Evolutionary conservation across 495 filamentous ascomycete genomes (phyloP).

Genomic region (Polyplosphaeria fusca): DNA sequence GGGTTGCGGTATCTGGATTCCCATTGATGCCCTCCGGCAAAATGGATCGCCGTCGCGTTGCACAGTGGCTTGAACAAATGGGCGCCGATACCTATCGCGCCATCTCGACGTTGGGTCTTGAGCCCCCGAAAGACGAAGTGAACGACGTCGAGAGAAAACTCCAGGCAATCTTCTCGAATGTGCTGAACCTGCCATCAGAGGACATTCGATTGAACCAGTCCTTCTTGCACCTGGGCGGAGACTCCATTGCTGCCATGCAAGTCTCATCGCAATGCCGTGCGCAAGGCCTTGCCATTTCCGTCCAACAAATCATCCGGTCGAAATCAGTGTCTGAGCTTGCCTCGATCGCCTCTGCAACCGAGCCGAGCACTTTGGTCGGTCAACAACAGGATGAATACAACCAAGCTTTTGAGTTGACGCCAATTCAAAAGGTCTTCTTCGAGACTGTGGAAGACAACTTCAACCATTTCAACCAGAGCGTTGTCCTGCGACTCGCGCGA

Average conservation of each 20-base stretch:
- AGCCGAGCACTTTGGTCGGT: slow-evolving; percentile 38
- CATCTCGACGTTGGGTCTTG: slow-evolving; percentile 18
- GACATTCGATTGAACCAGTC: slow-evolving; percentile 22
- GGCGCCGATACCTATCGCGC: slow-evolving; percentile 15
- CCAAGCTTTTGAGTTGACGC: slow-evolving; percentile 58
- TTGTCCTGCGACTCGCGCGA: slow-evolving; percentile 57
- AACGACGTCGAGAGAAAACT: slow-evolving; percentile 25
- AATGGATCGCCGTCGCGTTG: slow-evolving; percentile 26
- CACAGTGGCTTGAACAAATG: slow-evolving; percentile 29
- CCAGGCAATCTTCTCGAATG: slow-evolving; percentile 25
- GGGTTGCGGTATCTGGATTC: slow-evolving; percentile 18
- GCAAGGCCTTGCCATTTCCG: slow-evolving; percentile 26
- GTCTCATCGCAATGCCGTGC: slow-evolving; percentile 29
- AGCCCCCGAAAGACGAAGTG: slow-evolving; percentile 5
- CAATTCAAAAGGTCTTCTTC: slow-evolving; percentile 71
- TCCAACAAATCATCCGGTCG: slow-evolving; percentile 32
- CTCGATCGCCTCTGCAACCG: slow-evolving; percentile 2
- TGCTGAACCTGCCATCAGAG: slow-evolving; percentile 24
- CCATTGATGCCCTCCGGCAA: slow-evolving; percentile 34
- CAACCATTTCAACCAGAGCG: slow-evolving; percentile 72
- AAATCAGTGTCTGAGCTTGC: slow-evolving; percentile 30
- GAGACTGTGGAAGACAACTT: slow-evolving; percentile 52
- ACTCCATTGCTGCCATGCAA: slow-evolving; percentile 35
- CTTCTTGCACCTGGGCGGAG: slow-evolving; percentile 35
- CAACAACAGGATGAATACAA: slow-evolving; percentile 19